A percentile compares a stretch with the other conserved stretches of the same genome.
Evolutionary conservation across 2,329 filamentous ascomycete genomes (phyloP).

Genomic region (Fusarium protoensiforme): DNA sequence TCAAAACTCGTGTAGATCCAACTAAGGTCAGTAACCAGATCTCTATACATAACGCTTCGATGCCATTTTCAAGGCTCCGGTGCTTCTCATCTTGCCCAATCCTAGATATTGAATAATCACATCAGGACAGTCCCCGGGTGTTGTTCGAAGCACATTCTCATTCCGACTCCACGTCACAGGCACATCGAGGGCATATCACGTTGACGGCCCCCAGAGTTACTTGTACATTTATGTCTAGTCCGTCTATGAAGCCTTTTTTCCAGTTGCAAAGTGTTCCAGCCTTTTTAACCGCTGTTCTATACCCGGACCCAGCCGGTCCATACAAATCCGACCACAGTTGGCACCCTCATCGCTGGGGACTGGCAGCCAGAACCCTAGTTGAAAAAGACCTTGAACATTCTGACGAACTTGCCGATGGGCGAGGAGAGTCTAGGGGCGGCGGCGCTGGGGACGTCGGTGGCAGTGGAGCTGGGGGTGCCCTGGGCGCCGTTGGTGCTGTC

Average conservation of each 20-base stretch:
- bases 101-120: not conserved
- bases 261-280: not conserved
- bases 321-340: not conserved
- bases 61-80: too few species aligned
- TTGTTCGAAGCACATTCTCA: not conserved
- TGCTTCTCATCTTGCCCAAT: too few species aligned
- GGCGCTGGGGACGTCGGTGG: conserved; percentile 3
- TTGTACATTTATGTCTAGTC: not conserved
- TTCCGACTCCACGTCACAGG: not conserved
- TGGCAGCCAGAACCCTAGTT: not conserved
- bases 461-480: conserved; percentile 1
- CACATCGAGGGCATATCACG: not conserved
- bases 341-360: not conserved
- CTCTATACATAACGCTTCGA: too few species aligned
- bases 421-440: conserved; percentile 11
- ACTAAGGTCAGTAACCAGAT: too few species aligned
- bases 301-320: not conserved
- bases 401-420: conserved; percentile 10
- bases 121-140: not conserved
- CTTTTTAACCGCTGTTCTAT: not conserved
- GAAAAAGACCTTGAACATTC: not conserved
- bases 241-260: not conserved
- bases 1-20: not conserved
- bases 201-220: not conserved
- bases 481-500: not conserved